Evolutionary conservation across 495 filamentous ascomycete species (phyloP).

Genomic region (Aspergillus haitiensis): DNA sequence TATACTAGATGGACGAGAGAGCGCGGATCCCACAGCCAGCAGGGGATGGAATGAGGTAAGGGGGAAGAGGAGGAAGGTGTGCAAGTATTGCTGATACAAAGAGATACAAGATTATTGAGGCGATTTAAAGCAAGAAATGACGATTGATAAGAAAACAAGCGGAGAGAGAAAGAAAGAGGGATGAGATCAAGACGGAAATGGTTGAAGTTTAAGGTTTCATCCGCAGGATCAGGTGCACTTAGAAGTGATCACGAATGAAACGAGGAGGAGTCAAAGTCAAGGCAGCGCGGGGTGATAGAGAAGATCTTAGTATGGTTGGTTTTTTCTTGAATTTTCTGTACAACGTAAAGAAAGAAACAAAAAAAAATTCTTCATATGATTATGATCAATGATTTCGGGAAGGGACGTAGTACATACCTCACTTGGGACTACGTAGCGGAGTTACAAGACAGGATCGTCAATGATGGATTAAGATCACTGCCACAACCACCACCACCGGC

Average conservation of each 20-base stretch:
- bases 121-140: neutral
- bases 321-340: neutral
- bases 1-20: neutral
- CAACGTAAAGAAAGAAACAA: too few species aligned
- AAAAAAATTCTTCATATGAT: too few species aligned
- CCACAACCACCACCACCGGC: too few species aligned
- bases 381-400: too few species aligned
- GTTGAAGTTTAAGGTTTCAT: neutral
- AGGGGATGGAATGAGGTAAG: neutral
- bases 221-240: conserved; percentile 1
- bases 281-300: neutral
- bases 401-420: too few species aligned
- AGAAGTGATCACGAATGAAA: neutral
- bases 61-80: neutral
- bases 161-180: neutral
- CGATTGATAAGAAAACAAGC: neutral
- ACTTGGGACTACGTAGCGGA: too few species aligned
- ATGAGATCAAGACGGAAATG: neutral
- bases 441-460: too few species aligned
- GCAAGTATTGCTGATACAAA: neutral
- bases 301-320: neutral
- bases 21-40: neutral
- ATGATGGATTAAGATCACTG: too few species aligned
- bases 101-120: neutral
- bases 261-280: neutral